Percentiles rank a stretch among this genome's conserved stretches.
Evolutionary conservation across 305 asterid genomes (phyloP).

Genomic region (Fraxinus sp.): DNA sequence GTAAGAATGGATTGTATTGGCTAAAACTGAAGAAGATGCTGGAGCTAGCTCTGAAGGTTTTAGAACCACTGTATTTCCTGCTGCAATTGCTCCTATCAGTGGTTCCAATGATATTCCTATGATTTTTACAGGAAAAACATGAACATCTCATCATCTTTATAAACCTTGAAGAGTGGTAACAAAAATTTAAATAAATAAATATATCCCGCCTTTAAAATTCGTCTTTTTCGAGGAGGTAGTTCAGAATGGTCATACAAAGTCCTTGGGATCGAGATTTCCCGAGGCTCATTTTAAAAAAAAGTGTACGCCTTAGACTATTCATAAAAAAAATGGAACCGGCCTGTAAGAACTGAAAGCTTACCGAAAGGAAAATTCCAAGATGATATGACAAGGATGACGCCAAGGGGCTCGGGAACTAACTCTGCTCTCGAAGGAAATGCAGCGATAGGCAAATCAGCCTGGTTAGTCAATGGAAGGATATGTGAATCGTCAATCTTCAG

Average conservation of each 20-base stretch:
- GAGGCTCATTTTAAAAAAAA: neutral
- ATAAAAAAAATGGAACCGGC: too few species aligned
- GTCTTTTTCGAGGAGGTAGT: neutral
- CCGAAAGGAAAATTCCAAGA: conserved; percentile 79
- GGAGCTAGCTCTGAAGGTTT: conserved; percentile 86
- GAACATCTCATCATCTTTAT: neutral
- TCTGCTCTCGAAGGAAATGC: conserved; percentile 68
- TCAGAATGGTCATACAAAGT: neutral
- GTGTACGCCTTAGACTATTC: neutral
- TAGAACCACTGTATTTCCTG: conserved; percentile 63
- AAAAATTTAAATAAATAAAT: neutral
- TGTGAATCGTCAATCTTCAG: neutral
- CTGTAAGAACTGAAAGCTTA: neutral
- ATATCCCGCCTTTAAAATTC: neutral
- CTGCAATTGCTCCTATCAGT: conserved; percentile 77
- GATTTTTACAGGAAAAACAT: neutral
- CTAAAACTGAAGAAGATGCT: conserved; percentile 56
- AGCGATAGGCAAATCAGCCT: conserved; percentile 66
- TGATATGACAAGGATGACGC: conserved; percentile 67
- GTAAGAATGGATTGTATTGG: conserved; percentile 39
- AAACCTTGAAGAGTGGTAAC: too few species aligned
- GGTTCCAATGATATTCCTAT: conserved; percentile 74
- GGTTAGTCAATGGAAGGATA: conserved; percentile 1
- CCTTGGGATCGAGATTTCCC: neutral
- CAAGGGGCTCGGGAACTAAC: conserved; percentile 83